Percentiles rank a stretch among this genome's conserved stretches.
Conservation (phyloP, 768 basidiomycete species). For the Kwoniella sp. region DNA sequence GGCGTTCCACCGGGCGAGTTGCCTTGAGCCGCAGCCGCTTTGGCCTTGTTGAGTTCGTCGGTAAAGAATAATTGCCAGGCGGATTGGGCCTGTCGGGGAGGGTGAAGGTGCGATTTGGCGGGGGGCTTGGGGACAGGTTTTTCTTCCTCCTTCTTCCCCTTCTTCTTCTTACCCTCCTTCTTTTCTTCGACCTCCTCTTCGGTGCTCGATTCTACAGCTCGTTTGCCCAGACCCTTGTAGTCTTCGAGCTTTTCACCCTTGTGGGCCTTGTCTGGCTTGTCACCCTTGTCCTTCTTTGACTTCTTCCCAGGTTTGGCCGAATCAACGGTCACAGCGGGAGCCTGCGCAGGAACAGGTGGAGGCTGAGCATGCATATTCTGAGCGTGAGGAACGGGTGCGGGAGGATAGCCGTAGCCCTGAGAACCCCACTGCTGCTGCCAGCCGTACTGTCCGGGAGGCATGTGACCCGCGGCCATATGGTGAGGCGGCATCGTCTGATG, state of each 20-base stretch:
- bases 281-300: constrained; percentile 29
- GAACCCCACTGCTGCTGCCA: constrained; percentile 23
- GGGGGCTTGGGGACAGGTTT: constrained; percentile 29
- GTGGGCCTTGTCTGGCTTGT: constrained; percentile 21
- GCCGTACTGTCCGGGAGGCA: constrained; percentile 16
- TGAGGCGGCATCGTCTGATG: constrained; percentile 21
- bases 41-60: constrained; percentile 76
- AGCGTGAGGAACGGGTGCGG: constrained; percentile 12
- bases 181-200: constrained; percentile 22
- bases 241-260: constrained; percentile 26
- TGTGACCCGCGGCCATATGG: constrained; percentile 6
- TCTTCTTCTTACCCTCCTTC: constrained; percentile 23
- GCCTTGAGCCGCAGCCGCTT: constrained; percentile 35
- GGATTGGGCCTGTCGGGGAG: constrained; percentile 85
- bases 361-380: constrained; percentile 9
- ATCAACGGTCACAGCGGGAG: not conserved
- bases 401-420: constrained; percentile 19
- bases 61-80: constrained; percentile 97
- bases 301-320: constrained; percentile 6
- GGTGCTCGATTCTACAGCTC: constrained; percentile 25
- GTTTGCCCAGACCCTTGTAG: constrained; percentile 37
- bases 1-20: constrained; percentile 41
- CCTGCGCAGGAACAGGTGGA: constrained; percentile 4
- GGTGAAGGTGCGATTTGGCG: constrained; percentile 72
- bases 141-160: constrained; percentile 29